Percentiles rank a stretch among this genome's conserved stretches.
phyloP scores from a whole-genome alignment of 192 early-diverging fungal genomes.

The Martensiomyces pterosporus region DNA sequence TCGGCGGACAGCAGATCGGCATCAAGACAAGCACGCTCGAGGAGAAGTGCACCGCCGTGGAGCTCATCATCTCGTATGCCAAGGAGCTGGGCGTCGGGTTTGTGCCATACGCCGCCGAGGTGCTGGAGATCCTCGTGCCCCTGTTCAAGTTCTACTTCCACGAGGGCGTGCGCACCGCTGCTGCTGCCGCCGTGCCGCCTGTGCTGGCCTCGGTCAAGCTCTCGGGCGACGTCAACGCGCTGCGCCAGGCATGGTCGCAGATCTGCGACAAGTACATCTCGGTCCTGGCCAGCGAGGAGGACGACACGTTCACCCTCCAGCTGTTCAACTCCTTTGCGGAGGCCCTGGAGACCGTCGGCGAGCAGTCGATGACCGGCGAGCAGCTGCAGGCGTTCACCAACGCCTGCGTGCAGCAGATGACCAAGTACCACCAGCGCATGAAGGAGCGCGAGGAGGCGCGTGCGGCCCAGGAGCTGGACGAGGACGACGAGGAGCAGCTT shows the following conservation, averaged over 20 bases:
- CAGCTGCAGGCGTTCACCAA: conserved; percentile 70
- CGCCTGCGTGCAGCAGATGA: conserved; percentile 64
- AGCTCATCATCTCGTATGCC: conserved; percentile 96
- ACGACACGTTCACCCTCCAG: conserved; percentile 72
- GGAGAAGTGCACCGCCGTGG: conserved; percentile 97
- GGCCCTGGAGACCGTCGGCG: conserved; percentile 47
- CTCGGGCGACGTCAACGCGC: conserved; percentile 25
- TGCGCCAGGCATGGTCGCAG: conserved; percentile 61
- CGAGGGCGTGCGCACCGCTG: conserved; percentile 90
- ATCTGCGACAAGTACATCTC: conserved; percentile 76
- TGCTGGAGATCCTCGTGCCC: conserved; percentile 83
- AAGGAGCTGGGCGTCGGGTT: conserved; percentile 88
- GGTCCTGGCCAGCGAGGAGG: conserved; percentile 74
- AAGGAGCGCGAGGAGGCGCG: conserved; percentile 71
- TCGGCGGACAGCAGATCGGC: conserved; percentile 92
- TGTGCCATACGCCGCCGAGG: conserved; percentile 73
- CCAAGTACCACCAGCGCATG: conserved; percentile 72
- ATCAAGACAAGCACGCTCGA: conserved; percentile 94
- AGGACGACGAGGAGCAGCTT: conserved; percentile 88
- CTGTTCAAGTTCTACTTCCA: conserved; percentile 97
- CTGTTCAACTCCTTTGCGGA: conserved; percentile 77
- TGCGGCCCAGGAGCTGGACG: conserved; percentile 78
- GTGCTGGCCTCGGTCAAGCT: conserved; percentile 65
- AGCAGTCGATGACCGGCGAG: conserved; percentile 48
- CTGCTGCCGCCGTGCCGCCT: conserved; percentile 75